Percentiles rank a stretch among this genome's conserved stretches.
phyloP scores from a whole-genome alignment of 2,329 filamentous ascomycete genomes.

The Pseudogymnoascus sp. region DNA sequence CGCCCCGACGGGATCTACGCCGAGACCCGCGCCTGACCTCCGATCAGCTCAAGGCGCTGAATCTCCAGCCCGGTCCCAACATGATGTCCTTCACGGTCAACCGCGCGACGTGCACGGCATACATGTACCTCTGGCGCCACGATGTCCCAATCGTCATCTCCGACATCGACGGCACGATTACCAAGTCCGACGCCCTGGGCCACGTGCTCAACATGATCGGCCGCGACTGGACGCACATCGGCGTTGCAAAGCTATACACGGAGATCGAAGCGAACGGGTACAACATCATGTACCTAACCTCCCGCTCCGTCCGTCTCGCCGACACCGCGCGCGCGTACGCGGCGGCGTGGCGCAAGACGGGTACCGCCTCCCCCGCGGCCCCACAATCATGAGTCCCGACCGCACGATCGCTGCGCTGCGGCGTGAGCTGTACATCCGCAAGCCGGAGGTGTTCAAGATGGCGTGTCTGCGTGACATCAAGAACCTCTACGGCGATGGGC shows the following conservation, averaged over 20 bases:
- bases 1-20: constrained; percentile 81
- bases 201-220: constrained; percentile 96
- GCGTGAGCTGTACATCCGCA: constrained; percentile 87
- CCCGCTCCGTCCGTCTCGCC: constrained; percentile 85
- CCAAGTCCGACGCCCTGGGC: constrained; percentile 90
- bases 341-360: constrained; percentile 84
- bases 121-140: constrained; percentile 90
- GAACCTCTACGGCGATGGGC: constrained; percentile 70
- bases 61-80: constrained; percentile 81
- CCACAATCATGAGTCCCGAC: constrained; percentile 92
- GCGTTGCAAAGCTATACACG: constrained; percentile 93
- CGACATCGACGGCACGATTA: constrained; percentile 98
- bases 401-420: constrained; percentile 88
- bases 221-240: constrained; percentile 94
- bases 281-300: constrained; percentile 97
- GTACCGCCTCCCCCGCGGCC: constrained; percentile 78
- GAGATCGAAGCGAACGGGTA: constrained; percentile 95
- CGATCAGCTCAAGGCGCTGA: constrained; percentile 82
- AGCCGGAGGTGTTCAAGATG: constrained; percentile 99
- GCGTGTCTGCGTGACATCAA: constrained; percentile 92
- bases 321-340: constrained; percentile 81
- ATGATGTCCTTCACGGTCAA: constrained; percentile 96
- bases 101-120: constrained; percentile 81
- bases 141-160: constrained; percentile 94
- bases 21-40: constrained; percentile 89